phyloP scores from a whole-genome alignment of 2,329 filamentous ascomycete genomes.

The Tolypocladium album region DNA sequence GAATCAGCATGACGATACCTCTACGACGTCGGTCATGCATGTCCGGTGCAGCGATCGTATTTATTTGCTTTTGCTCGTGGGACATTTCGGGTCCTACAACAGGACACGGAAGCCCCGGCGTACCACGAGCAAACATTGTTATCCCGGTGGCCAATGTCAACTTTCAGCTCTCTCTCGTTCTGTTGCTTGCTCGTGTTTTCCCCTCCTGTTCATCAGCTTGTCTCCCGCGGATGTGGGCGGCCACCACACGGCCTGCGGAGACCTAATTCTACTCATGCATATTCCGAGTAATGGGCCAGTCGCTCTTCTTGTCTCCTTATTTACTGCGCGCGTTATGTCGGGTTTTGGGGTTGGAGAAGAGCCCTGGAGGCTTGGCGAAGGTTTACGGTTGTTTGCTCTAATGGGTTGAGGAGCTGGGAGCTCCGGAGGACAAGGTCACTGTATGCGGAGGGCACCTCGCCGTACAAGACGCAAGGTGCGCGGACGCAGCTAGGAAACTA shows the following conservation, averaged over 20 bases:
- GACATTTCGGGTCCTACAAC: neutral
- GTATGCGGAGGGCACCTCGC: neutral
- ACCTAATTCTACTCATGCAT: constrained; percentile 19
- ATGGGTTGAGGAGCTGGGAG: constrained; percentile 2
- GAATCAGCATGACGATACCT: constrained; percentile 48
- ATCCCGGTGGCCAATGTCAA: constrained; percentile 11
- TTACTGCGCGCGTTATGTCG: constrained; percentile 1
- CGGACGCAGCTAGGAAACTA: neutral
- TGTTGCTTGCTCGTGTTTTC: constrained; percentile 1
- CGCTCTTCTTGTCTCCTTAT: constrained; percentile 11
- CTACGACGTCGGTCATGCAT: constrained; percentile 43
- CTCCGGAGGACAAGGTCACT: neutral
- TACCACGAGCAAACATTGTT: neutral
- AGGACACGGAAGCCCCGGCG: neutral
- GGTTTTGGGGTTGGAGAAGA: constrained; percentile 8
- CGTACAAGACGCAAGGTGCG: neutral
- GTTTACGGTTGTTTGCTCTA: constrained; percentile 8
- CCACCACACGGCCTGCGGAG: constrained; percentile 13
- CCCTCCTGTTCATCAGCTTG: neutral
- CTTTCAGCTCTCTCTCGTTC: constrained; percentile 17
- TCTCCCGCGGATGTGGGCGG: constrained; percentile 5
- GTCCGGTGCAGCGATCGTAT: constrained; percentile 50
- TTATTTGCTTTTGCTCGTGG: constrained; percentile 16
- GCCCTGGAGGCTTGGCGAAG: constrained; percentile 22
- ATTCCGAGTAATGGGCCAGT: constrained; percentile 12